These are phyloP conservation scores for Lactifluus echinatus DNA, from an alignment of 768 basidiomycete genomes.

Conservation along the genomic window DNA sequence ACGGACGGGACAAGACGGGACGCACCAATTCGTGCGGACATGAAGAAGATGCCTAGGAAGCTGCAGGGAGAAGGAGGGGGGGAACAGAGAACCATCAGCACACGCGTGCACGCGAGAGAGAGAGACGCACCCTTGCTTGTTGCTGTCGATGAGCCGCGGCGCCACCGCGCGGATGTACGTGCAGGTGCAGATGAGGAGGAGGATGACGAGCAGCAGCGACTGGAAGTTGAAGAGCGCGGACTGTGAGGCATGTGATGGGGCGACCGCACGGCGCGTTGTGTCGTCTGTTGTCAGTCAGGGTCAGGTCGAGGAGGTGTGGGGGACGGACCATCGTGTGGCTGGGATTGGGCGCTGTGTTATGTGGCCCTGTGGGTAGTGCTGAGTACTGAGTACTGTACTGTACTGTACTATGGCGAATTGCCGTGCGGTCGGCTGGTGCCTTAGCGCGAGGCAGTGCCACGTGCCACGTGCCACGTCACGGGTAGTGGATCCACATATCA, in stretches of 20 bases:
- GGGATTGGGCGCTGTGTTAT: too few relatives aligned
- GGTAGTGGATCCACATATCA: too few relatives aligned
- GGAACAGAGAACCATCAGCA: too few relatives aligned
- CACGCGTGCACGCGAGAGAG: neutral
- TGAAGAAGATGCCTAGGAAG: constrained; percentile 89
- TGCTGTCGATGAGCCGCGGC: constrained; percentile 84
- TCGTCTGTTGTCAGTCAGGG: too few relatives aligned
- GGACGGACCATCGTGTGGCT: constrained; percentile 8
- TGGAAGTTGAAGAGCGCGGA: constrained; percentile 98
- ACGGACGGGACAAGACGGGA: constrained; percentile 7
- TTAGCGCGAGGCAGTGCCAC: too few relatives aligned
- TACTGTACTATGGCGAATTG: too few relatives aligned
- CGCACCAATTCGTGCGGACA: constrained; percentile 90
- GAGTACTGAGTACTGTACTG: too few relatives aligned
- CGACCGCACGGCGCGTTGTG: too few relatives aligned
- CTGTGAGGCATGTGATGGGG: constrained; percentile 27
- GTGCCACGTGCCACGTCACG: too few relatives aligned
- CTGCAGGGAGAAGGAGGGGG: constrained; percentile 36
- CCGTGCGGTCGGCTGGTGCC: too few relatives aligned
- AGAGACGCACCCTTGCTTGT: constrained; percentile 81
- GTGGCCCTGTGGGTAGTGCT: too few relatives aligned
- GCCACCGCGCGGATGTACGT: constrained; percentile 89
- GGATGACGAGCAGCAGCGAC: constrained; percentile 85
- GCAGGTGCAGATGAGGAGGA: constrained; percentile 93
- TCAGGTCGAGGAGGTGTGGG: too few relatives aligned